phyloP scores from a whole-genome alignment of 306 rosid species.

The Benincasa hispida region DNA sequence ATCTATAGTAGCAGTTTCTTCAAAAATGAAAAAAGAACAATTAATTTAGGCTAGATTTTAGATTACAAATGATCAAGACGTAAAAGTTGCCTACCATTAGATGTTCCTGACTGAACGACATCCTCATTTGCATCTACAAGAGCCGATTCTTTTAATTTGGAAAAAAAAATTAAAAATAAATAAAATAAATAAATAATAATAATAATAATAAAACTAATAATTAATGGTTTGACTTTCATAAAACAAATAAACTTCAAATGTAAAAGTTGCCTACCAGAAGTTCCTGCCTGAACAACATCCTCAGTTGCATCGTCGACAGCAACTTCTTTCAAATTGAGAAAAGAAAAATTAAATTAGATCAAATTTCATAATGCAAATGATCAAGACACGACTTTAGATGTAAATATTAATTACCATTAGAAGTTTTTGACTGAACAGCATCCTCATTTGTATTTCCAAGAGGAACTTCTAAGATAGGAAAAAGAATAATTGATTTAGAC shows the following conservation, averaged over 20 bases:
- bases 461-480: constrained; percentile 5
- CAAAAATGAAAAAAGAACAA: not conserved
- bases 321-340: constrained; percentile 19
- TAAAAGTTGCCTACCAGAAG: constrained; percentile 19
- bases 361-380: not conserved
- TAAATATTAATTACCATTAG: constrained; percentile 20
- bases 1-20: constrained; percentile 31
- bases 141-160: constrained; percentile 10
- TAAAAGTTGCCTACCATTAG: constrained; percentile 20
- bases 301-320: constrained; percentile 40
- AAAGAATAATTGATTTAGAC: not conserved
- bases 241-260: not conserved
- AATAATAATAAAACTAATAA: not conserved
- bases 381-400: not conserved
- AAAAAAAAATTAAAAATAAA: too few relatives aligned
- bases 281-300: constrained; percentile 25
- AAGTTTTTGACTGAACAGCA: constrained; percentile 20
- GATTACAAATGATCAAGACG: not conserved
- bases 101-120: constrained; percentile 17
- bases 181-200: too few relatives aligned
- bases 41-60: not conserved
- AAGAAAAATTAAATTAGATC: not conserved
- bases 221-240: not conserved
- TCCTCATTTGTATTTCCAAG: constrained; percentile 17
- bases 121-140: constrained; percentile 16